These are phyloP conservation scores for Puccinia brachypodii DNA, from an alignment of 1,284 basidiomycete species.

Conservation along the genomic window DNA sequence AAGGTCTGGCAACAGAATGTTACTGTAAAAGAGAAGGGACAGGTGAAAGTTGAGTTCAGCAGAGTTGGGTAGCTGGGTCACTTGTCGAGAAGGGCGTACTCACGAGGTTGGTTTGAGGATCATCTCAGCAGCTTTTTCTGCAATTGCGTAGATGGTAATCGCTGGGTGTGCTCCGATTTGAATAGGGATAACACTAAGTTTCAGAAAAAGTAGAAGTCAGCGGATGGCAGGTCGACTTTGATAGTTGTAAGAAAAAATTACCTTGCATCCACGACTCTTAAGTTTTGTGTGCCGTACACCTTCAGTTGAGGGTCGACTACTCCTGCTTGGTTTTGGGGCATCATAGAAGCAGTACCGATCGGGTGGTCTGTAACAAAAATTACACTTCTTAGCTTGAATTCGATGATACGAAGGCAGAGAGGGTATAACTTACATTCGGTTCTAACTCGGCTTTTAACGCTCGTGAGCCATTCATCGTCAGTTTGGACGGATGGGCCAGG, in stretches of 20 bases:
- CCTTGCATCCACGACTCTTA: conserved; percentile 59
- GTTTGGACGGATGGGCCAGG: conserved; percentile 20
- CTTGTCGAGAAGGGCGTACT: no score
- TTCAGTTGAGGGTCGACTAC: conserved; percentile 63
- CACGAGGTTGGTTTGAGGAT: conserved; percentile 13
- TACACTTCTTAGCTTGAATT: no score
- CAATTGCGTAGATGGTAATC: conserved; percentile 32
- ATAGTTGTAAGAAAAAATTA: not conserved
- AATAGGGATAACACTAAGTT: conserved; percentile 31
- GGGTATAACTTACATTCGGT: conserved; percentile 40
- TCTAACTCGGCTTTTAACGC: conserved; percentile 19
- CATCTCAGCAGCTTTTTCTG: conserved; percentile 35
- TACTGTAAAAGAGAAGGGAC: not conserved
- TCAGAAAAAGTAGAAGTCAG: not conserved
- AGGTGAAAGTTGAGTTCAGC: not conserved
- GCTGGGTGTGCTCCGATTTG: conserved; percentile 40
- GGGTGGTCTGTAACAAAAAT: conserved; percentile 56
- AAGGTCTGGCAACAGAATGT: not conserved
- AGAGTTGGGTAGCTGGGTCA: not conserved
- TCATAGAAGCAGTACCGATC: conserved; percentile 59
- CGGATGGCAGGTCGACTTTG: not conserved
- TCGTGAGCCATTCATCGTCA: conserved; percentile 21
- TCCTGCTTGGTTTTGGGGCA: conserved; percentile 59
- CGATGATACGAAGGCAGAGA: not conserved
- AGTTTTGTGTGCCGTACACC: conserved; percentile 71